Evolutionary conservation across 2,329 filamentous ascomycete genomes (phyloP), one percentile per base, ranked within the genome.

Genomic region (Venturia effusa): DNA sequence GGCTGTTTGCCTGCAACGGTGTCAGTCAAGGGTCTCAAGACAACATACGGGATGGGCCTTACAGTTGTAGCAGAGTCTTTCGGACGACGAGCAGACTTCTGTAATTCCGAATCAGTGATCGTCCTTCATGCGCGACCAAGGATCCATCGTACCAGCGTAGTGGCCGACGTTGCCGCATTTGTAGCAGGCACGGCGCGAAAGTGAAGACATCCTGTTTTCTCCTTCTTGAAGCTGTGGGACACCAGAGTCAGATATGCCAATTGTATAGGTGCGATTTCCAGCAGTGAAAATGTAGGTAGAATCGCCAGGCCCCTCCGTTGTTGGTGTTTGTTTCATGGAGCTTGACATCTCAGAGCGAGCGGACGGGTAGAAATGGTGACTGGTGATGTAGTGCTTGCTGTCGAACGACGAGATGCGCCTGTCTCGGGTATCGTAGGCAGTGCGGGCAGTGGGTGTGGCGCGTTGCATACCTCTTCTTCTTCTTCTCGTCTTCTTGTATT

Each of bases 61-160:
- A 92, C 94, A 99, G 84, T 99, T 99, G 82, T 99, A 99, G 88
- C 94, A 99, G 73, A 99, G 89, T 74, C 94, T 90, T 84, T 99
- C 93, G 66, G 92, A 89, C 66, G 93, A 97, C 67, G 93, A 94
- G 88, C 94, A 99, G 70, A 96, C 92, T 84, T 97, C 92, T 84
- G 74, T 22, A 24, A n/a, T 45, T 64, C 41, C 7, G 61, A 32
- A 68, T 75, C 66, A 73, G 70, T 69, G 66, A 65, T 66, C 41
- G 64, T 62, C 64, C 43, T 62, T 55, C 57, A 65, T 55, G 64
- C 67, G 68, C 67, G 65, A 67, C 68, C 66, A 61, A 68, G 68
- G 67, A 67, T 68, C 67, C 66, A 62, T 19, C 74, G 70, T 73
- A 77, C 75, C 75, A 69, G 83, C 80, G 72, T 82, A 82, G 72